Percentiles rank a stretch among this genome's conserved stretches.
Conservation (phyloP, 164 flowering plant species). For the Akebia trifoliata region DNA sequence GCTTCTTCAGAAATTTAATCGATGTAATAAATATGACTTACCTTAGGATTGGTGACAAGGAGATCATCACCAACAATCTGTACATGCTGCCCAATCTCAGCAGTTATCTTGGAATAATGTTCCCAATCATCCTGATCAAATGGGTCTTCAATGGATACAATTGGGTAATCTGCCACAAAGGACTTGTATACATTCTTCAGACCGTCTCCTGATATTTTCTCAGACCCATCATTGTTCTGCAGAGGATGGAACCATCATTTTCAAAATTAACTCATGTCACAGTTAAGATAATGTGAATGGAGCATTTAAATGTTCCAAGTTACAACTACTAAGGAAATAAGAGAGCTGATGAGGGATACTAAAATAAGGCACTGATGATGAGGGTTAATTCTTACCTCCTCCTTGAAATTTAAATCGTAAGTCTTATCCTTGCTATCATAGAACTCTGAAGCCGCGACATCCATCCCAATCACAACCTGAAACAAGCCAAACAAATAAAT, state of each 20-base stretch:
- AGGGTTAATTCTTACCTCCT: slow-evolving; percentile 18
- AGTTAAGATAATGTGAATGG: too few relatives aligned
- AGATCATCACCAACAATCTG: slow-evolving; percentile 45
- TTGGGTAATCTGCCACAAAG: slow-evolving; percentile 34
- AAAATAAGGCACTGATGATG: too few relatives aligned
- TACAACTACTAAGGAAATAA: neutral
- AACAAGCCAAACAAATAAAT: neutral
- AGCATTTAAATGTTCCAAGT: neutral
- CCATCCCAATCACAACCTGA: slow-evolving; percentile 41
- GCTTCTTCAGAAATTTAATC: neutral
- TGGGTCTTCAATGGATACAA: slow-evolving; percentile 41
- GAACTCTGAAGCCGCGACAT: slow-evolving; percentile 43
- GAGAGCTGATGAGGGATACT: neutral
- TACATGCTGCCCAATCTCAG: slow-evolving; percentile 32
- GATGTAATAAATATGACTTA: neutral
- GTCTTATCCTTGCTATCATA: slow-evolving; percentile 31
- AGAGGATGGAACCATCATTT: neutral
- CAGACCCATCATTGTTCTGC: slow-evolving; percentile 42
- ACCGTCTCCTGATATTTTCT: slow-evolving; percentile 36
- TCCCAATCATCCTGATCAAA: slow-evolving; percentile 46
- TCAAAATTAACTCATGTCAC: too few relatives aligned
- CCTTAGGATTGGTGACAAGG: slow-evolving; percentile 40
- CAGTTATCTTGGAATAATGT: slow-evolving; percentile 34
- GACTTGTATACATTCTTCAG: slow-evolving; percentile 38
- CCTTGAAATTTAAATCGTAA: slow-evolving; percentile 38